A percentile compares a stretch with the other conserved stretches of the same genome.
These are phyloP conservation scores for Fraxinus angustifolia DNA, from an alignment of 305 asterid species.

Conservation along the genomic window DNA sequence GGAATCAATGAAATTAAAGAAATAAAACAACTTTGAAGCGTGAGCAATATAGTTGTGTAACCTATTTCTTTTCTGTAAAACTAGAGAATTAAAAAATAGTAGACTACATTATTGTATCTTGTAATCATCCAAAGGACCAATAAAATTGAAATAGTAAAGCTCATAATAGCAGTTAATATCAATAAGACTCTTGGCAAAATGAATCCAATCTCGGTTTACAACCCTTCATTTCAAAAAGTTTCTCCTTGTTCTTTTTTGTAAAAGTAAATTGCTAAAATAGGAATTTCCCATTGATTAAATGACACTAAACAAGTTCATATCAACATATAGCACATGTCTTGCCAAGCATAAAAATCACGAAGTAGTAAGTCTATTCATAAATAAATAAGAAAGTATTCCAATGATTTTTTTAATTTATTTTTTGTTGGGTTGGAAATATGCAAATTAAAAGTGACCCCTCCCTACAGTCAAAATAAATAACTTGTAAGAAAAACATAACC, in stretches of 20 bases:
- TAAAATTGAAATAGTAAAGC: not conserved
- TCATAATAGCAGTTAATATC: not conserved
- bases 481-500: not conserved
- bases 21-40: not conserved
- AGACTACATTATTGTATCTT: not conserved
- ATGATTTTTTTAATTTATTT: not conserved
- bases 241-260: not conserved
- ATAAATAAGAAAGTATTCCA: not conserved
- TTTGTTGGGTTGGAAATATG: not conserved
- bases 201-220: not conserved
- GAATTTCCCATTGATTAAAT: not conserved
- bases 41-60: not conserved
- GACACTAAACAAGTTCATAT: not conserved
- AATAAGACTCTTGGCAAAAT: not conserved
- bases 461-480: not conserved
- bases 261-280: not conserved
- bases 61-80: not conserved
- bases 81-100: not conserved
- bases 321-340: not conserved
- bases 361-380: not conserved
- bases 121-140: not conserved
- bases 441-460: not conserved
- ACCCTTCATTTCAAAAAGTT: not conserved
- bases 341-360: not conserved
- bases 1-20: not conserved